phyloP scores from a whole-genome alignment of 2,329 filamentous ascomycete species.

The Penicillium brevicompactum region DNA sequence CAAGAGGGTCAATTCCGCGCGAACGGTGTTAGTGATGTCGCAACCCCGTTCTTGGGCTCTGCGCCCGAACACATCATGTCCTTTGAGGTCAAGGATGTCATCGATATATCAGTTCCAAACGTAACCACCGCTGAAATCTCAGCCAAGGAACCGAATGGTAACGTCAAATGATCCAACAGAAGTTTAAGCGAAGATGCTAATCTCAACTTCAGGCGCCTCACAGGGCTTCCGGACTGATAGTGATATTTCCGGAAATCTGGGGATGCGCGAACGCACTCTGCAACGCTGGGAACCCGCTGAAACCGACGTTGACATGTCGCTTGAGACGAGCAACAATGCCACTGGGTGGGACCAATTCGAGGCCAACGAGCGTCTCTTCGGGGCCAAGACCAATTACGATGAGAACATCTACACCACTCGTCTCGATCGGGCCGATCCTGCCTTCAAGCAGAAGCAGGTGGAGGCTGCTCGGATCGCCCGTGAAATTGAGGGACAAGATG shows the following conservation, averaged over 20 bases:
- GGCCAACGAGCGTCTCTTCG: slow-evolving; percentile 83
- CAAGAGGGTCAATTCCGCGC: slow-evolving; percentile 36
- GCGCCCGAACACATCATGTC: slow-evolving; percentile 56
- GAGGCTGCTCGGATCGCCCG: slow-evolving; percentile 80
- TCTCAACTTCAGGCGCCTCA: slow-evolving; percentile 57
- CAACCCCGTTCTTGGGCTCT: slow-evolving; percentile 45
- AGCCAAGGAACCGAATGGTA: slow-evolving; percentile 61
- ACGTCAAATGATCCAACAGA: neutral
- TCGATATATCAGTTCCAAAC: slow-evolving; percentile 57
- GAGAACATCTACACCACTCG: slow-evolving; percentile 92
- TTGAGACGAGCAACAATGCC: slow-evolving; percentile 60
- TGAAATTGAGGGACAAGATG: slow-evolving; percentile 78
- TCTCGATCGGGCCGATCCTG: slow-evolving; percentile 81
- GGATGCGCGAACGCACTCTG: slow-evolving; percentile 71
- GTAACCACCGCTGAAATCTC: slow-evolving; percentile 56
- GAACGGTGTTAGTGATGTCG: slow-evolving; percentile 46
- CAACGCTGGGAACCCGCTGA: slow-evolving; percentile 80
- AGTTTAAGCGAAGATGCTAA: neutral
- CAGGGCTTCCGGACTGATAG: slow-evolving; percentile 78
- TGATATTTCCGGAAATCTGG: slow-evolving; percentile 77
- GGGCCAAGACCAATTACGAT: slow-evolving; percentile 85
- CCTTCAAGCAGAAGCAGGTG: slow-evolving; percentile 76
- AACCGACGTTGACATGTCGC: slow-evolving; percentile 64
- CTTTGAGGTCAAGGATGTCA: slow-evolving; percentile 64
- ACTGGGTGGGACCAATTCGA: slow-evolving; percentile 90